Percentiles rank a stretch among this genome's conserved stretches.
Evolutionary conservation across 2,329 filamentous ascomycete genomes (phyloP).

Genomic region (Alternaria sp.): DNA sequence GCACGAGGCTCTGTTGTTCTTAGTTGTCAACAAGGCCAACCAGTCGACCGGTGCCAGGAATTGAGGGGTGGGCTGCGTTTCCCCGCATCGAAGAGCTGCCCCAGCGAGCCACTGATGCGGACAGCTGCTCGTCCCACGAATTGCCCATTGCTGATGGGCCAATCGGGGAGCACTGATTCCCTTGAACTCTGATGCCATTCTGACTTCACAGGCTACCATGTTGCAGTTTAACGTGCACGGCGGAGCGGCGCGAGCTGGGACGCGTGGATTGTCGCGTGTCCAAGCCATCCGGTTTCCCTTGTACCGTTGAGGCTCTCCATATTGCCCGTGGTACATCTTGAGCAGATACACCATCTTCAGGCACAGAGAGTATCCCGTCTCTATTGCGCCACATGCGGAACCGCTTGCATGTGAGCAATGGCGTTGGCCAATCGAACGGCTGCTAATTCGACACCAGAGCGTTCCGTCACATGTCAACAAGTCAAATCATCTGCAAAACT

Average conservation of each 20-base stretch:
- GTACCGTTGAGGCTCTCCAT: not conserved
- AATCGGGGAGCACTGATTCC: slow-evolving; percentile 28
- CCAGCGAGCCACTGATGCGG: slow-evolving; percentile 27
- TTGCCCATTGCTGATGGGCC: slow-evolving; percentile 21
- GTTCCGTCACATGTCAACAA: slow-evolving; percentile 13
- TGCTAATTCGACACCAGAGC: slow-evolving; percentile 14
- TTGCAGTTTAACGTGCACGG: slow-evolving; percentile 6
- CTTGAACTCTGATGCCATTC: slow-evolving; percentile 17
- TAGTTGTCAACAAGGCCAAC: slow-evolving; percentile 22
- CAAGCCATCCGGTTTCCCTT: not conserved
- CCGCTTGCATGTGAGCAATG: slow-evolving; percentile 19
- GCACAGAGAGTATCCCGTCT: slow-evolving; percentile 18
- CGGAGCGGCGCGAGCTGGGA: slow-evolving; percentile 11
- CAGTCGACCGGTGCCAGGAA: slow-evolving; percentile 32
- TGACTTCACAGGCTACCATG: slow-evolving; percentile 9
- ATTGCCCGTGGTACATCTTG: slow-evolving; percentile 1
- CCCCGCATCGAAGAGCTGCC: slow-evolving; percentile 38
- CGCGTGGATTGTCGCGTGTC: slow-evolving; percentile 18
- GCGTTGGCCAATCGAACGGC: slow-evolving; percentile 21
- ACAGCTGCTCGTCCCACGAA: slow-evolving; percentile 16
- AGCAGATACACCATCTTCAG: slow-evolving; percentile 19
- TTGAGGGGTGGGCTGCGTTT: slow-evolving; percentile 36
- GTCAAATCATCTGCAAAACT: not conserved
- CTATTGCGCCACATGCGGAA: slow-evolving; percentile 23
- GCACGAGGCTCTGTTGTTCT: slow-evolving; percentile 9